A percentile compares a stretch with the other conserved stretches of the same genome.
These are phyloP conservation scores for Paramecium biaurelia DNA, from an alignment of 73 alveolate species.

Conservation along the genomic window DNA sequence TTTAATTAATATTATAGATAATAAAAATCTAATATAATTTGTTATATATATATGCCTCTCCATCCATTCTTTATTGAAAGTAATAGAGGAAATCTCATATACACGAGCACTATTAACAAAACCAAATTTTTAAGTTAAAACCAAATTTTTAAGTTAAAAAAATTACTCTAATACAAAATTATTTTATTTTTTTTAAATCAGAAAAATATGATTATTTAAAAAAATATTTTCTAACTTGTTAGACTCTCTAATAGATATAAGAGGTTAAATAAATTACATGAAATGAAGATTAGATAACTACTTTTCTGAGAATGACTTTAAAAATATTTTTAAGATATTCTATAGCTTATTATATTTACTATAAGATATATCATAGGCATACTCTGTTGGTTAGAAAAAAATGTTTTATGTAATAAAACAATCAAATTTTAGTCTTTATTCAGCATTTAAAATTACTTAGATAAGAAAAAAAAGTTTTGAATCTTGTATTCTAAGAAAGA, in stretches of 20 bases:
- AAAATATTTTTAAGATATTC: not conserved
- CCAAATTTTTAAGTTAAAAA: not conserved
- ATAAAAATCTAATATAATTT: not conserved
- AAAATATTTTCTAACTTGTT: not conserved
- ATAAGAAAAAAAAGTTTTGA: not conserved
- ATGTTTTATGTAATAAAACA: not conserved
- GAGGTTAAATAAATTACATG: not conserved
- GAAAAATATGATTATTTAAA: too few species aligned
- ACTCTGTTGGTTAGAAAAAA: not conserved
- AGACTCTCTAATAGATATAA: not conserved
- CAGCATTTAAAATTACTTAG: not conserved
- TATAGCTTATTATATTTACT: not conserved
- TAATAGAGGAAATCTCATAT: not conserved
- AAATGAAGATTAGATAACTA: not conserved
- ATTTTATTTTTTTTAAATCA: too few species aligned
- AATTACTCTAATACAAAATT: too few species aligned
- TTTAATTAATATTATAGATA: not conserved
- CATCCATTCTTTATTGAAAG: not conserved
- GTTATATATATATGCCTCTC: not conserved
- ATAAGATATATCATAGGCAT: not conserved
- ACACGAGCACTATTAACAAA: not conserved
- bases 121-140: too few species aligned
- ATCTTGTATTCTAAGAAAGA: not conserved
- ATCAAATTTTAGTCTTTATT: not conserved
- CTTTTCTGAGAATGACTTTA: not conserved